Conservation (phyloP, 2,329 filamentous ascomycete species). For the Hawksworthiomyces lignivorus region DNA sequence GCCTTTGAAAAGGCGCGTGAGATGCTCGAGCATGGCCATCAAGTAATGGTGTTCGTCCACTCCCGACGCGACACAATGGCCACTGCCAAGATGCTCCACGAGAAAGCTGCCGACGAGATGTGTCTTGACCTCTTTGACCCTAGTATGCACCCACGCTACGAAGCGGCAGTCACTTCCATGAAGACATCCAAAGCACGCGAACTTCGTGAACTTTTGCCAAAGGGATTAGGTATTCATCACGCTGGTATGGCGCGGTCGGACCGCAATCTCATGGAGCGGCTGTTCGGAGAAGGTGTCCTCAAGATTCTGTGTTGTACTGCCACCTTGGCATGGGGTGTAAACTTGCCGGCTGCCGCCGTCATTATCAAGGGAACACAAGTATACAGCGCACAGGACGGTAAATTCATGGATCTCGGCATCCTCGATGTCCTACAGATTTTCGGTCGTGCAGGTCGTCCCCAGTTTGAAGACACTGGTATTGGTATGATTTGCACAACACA, state of each 20-base stretch:
- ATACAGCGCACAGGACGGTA: constrained; percentile 92
- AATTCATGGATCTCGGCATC: constrained; percentile 93
- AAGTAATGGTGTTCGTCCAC: constrained; percentile 99
- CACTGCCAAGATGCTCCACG: constrained; percentile 76
- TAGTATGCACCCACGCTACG: constrained; percentile 67
- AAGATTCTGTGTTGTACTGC: constrained; percentile 98
- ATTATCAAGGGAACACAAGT: constrained; percentile 97
- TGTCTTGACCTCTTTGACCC: constrained; percentile 81
- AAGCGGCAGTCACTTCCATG: constrained; percentile 73
- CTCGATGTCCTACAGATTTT: constrained; percentile 97
- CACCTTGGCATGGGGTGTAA: constrained; percentile 97
- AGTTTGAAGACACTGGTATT: constrained; percentile 95
- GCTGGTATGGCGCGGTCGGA: constrained; percentile 94
- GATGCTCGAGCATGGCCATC: constrained; percentile 87
- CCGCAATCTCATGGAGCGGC: constrained; percentile 86
- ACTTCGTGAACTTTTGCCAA: constrained; percentile 78
- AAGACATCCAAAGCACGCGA: constrained; percentile 80
- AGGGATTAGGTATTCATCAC: constrained; percentile 92
- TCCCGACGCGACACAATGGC: constrained; percentile 88
- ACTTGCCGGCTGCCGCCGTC: constrained; percentile 91
- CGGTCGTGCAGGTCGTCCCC: constrained; percentile 91
- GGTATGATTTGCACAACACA: constrained; percentile 96
- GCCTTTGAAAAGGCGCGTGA: constrained; percentile 92
- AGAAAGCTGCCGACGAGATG: constrained; percentile 76
- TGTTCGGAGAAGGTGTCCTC: constrained; percentile 86